Evolutionary conservation across 805 yeast genomes (phyloP).

Genomic region (Lipomyces starkeyi): DNA sequence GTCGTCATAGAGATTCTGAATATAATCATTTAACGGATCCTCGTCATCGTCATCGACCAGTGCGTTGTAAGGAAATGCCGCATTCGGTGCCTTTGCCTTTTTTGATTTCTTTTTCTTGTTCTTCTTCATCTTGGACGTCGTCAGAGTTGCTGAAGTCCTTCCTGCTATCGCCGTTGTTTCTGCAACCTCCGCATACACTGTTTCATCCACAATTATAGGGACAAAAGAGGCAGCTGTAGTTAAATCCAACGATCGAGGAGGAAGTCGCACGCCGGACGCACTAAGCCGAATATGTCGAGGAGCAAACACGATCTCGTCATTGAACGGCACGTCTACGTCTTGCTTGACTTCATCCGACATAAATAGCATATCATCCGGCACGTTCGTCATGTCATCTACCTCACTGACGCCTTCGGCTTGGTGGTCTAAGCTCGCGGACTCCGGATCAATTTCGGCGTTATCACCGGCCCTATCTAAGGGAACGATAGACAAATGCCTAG

Average conservation of each 20-base stretch:
- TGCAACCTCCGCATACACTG: neutral
- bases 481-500: conserved; percentile 18
- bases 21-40: conserved; percentile 32
- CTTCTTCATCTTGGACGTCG: neutral
- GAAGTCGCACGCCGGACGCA: conserved; percentile 16
- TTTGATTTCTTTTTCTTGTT: neutral
- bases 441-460: neutral
- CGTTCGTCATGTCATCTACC: conserved; percentile 12
- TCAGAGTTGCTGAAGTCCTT: neutral
- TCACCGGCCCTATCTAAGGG: neutral
- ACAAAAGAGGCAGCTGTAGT: neutral
- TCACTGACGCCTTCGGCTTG: neutral
- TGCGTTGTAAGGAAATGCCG: neutral
- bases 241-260: conserved; percentile 11
- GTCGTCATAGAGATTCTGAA: conserved; percentile 30
- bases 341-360: conserved; percentile 17
- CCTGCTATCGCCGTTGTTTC: neutral
- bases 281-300: conserved; percentile 23
- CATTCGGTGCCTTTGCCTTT: neutral
- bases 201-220: conserved; percentile 14
- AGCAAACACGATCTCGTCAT: conserved; percentile 27
- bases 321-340: conserved; percentile 12
- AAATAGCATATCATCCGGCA: conserved; percentile 28
- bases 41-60: conserved; percentile 15
- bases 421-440: neutral